Evolutionary conservation across 1,284 basidiomycete species (phyloP), one percentile per base, ranked within the genome.

Genomic region (Salmacisia buchloeana): DNA sequence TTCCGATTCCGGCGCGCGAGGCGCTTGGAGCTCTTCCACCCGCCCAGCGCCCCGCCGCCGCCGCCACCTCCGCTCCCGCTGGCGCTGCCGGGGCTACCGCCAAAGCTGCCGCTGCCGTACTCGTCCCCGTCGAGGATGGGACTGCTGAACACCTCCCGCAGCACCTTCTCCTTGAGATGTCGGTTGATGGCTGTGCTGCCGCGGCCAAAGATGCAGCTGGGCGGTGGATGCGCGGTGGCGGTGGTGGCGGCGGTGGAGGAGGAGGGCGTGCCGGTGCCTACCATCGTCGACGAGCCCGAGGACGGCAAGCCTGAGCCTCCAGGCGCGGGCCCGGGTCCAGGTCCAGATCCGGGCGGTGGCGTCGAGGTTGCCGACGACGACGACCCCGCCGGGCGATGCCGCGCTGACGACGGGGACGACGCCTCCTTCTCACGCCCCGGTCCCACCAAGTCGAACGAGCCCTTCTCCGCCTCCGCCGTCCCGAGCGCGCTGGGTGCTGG

Each of bases 181-280:
- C 76, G 75, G 36, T 79, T 79, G n/a, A 79, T 75, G 10, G 71
- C 69, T 10, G 77, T 79, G 62, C 73, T 72, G 18, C 77, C 77
- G 27, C 69, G 70, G 3, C 77, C 76, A 27, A 69, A 62, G 21
- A 77, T 73, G 39, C 68, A 61, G 15, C 21, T 27, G 9, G 35
- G 35, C 13, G 35, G 15, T 15, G 15, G 39, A 34, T n/a, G 36
- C 21, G 38, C 29, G 9, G 23, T 31, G 23, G n/a, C 34, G 2
- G 38, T n/a, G 35, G n/a, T n/a, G n/a, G n/a, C n/a, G n/a, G n/a
- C n/a, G n/a, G n/a, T n/a, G n/a, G n/a, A n/a, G n/a, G n/a, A n/a
- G n/a, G n/a, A n/a, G n/a, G n/a, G n/a, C n/a, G n/a, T n/a, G n/a
- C n/a, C n/a, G n/a, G n/a, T n/a, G n/a, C n/a, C n/a, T n/a, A n/a